Base-by-base conservation (phyloP, 2,329 filamentous ascomycete genomes). In the Dothiorella sarmentorum region DNA sequence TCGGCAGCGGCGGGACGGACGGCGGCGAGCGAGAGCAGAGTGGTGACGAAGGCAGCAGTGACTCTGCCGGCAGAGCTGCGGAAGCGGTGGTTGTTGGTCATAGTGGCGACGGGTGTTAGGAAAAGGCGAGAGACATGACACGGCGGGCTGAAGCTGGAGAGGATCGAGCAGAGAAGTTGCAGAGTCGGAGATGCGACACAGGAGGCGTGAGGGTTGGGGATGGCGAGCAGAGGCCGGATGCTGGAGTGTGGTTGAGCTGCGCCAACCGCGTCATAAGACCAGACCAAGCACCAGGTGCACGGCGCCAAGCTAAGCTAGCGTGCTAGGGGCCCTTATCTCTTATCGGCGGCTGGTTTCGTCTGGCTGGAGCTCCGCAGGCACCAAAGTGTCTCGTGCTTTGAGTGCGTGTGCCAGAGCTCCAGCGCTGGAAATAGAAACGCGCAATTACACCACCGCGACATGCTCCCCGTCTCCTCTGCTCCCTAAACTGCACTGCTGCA, bases 21-120 rank as follows among this genome's bases (percentile, higher is more conserved):
- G 33, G 73, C 60, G 74, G 82, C 78, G 66, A 85, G 73, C 64
- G 85, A 84, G 56, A 91, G 81, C 73, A 89, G 85, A 22, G 85
- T 86, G 62, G 90, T 74, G 60, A 90, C 75, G 47, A 88, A 71
- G 42, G 79, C 78, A 56, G 85, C 82, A 7, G 60, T 31, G 20
- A 47, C 51, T 57, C 49, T 31, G 45, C 40, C 51, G 51, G 58
- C 61, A 43, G 60, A 59, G 51, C 44, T 56, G 55, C 49, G 47
- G 63, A 61, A 20, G 42, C 45, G 40, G 42, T 55, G 31, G 45
- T 49, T 37, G 45, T 31, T 56, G 40, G 45, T 58, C 53, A 59
- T 63, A 53, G 33, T 49, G 62, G 64, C 61, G 61, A 62, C 61
- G 63, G 55, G 59, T 58, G 35, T 61, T 61, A 66, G 29, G n/a